Evolutionary conservation across 2,329 filamentous ascomycete genomes (phyloP).

Genomic region (Pyrenochaeta sp.): DNA sequence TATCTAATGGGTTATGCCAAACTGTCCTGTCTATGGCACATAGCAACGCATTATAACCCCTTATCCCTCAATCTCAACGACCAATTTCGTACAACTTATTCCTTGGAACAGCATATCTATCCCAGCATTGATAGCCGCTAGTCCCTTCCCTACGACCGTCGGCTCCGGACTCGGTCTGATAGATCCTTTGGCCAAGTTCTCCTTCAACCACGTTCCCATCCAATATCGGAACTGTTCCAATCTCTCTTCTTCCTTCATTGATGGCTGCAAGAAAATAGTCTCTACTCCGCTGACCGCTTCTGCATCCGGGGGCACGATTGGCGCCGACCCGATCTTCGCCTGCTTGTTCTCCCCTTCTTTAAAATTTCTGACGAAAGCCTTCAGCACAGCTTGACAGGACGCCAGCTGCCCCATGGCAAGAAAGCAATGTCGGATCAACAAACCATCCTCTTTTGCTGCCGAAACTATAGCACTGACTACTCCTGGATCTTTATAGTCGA

Average conservation of each 20-base stretch:
- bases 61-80: not conserved
- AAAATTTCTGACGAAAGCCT: not conserved
- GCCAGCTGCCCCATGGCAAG: conserved; percentile 2
- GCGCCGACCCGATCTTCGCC: conserved; percentile 3
- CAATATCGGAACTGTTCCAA: conserved; percentile 1
- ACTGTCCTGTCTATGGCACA: too few species aligned
- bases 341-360: not conserved
- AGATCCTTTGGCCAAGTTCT: not conserved
- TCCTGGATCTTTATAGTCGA: conserved; percentile 48
- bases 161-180: conserved; percentile 2
- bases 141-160: conserved; percentile 1
- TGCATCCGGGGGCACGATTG: not conserved
- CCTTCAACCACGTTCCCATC: conserved; percentile 1
- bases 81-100: conserved; percentile 1
- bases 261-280: conserved; percentile 1
- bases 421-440: conserved; percentile 3
- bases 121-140: not conserved
- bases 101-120: not conserved
- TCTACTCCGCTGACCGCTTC: not conserved
- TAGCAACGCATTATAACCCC: not conserved
- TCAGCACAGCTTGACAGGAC: conserved; percentile 1
- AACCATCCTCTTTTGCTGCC: conserved; percentile 46
- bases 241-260: not conserved
- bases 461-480: conserved; percentile 39
- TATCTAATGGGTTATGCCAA: too few species aligned